Evolutionary conservation across 139 green algal genomes (phyloP).

Genomic region (Auxenochlorella pyrenoidosa): DNA sequence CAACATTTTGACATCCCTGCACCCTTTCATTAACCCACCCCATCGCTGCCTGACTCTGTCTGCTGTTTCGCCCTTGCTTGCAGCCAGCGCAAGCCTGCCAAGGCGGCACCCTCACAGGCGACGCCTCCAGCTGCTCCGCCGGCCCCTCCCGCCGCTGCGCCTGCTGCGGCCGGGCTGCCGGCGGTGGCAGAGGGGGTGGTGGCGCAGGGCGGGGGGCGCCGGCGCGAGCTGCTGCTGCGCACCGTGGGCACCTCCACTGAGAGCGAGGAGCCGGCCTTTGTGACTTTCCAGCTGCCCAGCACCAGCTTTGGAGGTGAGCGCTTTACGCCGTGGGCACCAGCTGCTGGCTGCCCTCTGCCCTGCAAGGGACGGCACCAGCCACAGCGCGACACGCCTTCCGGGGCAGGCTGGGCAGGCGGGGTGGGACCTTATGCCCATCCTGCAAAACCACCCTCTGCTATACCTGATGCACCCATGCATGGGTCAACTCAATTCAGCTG

Average conservation of each 20-base stretch:
- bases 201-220: neutral
- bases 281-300: slow-evolving; percentile 10
- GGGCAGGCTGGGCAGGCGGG: too few species aligned
- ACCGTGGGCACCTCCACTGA: neutral
- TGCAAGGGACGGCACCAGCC: too few species aligned
- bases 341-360: too few species aligned
- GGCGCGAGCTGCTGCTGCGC: neutral
- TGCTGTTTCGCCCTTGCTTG: neutral
- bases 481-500: too few species aligned
- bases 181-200: neutral
- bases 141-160: neutral
- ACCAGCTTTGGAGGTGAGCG: neutral
- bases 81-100: neutral
- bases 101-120: too few species aligned
- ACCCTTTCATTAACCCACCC: neutral
- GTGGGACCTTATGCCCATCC: too few species aligned
- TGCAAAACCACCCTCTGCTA: too few species aligned
- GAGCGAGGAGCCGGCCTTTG: neutral
- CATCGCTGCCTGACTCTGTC: neutral
- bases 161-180: neutral
- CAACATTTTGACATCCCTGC: neutral
- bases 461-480: too few species aligned
- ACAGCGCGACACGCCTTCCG: too few species aligned
- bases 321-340: too few species aligned
- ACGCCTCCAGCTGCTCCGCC: neutral